phyloP scores from a whole-genome alignment of 2,329 filamentous ascomycete genomes.

The Fusarium sp. region DNA sequence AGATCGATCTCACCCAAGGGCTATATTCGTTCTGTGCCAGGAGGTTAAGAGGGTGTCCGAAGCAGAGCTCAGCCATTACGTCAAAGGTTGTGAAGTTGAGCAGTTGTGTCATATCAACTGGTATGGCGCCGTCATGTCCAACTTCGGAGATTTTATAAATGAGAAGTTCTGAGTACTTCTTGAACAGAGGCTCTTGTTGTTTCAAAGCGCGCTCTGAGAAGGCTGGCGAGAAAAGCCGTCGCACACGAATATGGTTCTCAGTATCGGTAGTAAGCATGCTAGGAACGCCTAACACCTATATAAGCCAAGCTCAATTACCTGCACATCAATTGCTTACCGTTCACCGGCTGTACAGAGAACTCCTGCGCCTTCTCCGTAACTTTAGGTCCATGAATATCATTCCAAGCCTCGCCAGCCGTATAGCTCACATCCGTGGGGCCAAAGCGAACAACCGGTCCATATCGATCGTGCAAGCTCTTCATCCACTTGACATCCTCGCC shows the following conservation, averaged over 20 bases:
- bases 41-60: slow-evolving; percentile 40
- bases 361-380: slow-evolving; percentile 9
- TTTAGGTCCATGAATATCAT: slow-evolving; percentile 10
- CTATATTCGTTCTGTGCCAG: slow-evolving; percentile 37
- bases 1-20: slow-evolving; percentile 41
- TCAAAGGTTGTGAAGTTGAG: slow-evolving; percentile 43
- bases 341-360: slow-evolving; percentile 1
- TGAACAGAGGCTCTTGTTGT: slow-evolving; percentile 11
- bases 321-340: background rate
- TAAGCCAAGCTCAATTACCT: too few relatives aligned
- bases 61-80: slow-evolving; percentile 38
- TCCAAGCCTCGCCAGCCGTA: slow-evolving; percentile 7
- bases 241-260: background rate
- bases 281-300: background rate
- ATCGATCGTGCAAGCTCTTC: slow-evolving; percentile 2
- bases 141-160: slow-evolving; percentile 6
- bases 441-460: slow-evolving; percentile 22
- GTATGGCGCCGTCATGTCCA: background rate
- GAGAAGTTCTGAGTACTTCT: slow-evolving; percentile 14
- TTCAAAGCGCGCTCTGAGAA: slow-evolving; percentile 22
- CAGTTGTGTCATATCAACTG: slow-evolving; percentile 2
- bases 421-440: slow-evolving; percentile 22
- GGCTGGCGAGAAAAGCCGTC: slow-evolving; percentile 4
- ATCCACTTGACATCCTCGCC: slow-evolving; percentile 17
- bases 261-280: slow-evolving; percentile 6